Evolutionary conservation across 164 flowering plant species (phyloP).

Genomic region (Taxillus chinensis): DNA sequence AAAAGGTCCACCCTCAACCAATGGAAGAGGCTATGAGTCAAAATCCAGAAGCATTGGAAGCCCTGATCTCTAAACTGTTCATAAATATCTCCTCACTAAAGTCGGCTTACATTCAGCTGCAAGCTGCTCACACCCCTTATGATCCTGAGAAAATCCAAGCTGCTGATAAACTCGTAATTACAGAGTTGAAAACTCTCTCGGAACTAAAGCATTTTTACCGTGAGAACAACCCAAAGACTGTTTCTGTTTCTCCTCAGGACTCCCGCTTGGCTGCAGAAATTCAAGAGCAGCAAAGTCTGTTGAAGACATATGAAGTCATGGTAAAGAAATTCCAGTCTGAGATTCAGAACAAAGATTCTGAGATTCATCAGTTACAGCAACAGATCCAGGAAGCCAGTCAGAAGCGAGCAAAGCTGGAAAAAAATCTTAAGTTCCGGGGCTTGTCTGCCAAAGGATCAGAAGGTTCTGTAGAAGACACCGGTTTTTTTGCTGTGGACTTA

Average conservation of each 20-base stretch:
- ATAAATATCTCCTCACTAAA: slow-evolving; percentile 76
- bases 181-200: slow-evolving; percentile 76
- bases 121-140: slow-evolving; percentile 91
- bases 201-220: slow-evolving; percentile 83
- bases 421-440: slow-evolving; percentile 80
- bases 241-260: slow-evolving; percentile 68
- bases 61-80: slow-evolving; percentile 62
- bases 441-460: slow-evolving; percentile 64
- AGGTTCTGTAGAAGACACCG: slow-evolving; percentile 40
- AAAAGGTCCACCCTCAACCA: slow-evolving; percentile 97
- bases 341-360: slow-evolving; percentile 86
- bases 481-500: slow-evolving; percentile 43
- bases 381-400: slow-evolving; percentile 69
- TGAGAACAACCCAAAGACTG: slow-evolving; percentile 77
- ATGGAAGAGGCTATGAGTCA: slow-evolving; percentile 74
- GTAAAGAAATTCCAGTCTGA: slow-evolving; percentile 94
- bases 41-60: slow-evolving; percentile 68
- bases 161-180: slow-evolving; percentile 83
- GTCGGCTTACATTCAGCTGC: slow-evolving; percentile 88
- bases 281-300: slow-evolving; percentile 81
- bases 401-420: slow-evolving; percentile 61
- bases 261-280: slow-evolving; percentile 85
- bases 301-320: slow-evolving; percentile 95
- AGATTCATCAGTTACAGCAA: slow-evolving; percentile 68
- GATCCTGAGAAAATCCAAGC: slow-evolving; percentile 90